Percentiles rank a stretch among this genome's conserved stretches.
Conservation (phyloP, 164 flowering plant species). For the Vitis cinerea region DNA sequence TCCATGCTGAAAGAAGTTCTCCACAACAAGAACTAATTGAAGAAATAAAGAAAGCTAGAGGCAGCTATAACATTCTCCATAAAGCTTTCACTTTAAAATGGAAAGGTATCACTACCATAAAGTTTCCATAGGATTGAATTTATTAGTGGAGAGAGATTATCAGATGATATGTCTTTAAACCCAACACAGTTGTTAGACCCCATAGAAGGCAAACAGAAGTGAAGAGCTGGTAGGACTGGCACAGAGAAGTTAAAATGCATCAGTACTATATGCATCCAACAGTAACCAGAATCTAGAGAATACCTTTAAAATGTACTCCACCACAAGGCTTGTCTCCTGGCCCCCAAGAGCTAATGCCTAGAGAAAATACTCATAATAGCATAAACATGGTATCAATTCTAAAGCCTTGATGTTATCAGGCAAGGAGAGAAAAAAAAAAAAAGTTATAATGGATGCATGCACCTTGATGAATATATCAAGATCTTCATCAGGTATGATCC, state of each 20-base stretch:
- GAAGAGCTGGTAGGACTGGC: too few relatives aligned
- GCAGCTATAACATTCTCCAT: not conserved
- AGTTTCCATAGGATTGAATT: not conserved
- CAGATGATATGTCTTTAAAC: not conserved
- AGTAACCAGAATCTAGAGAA: conserved; percentile 7
- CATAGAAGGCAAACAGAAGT: not conserved
- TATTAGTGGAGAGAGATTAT: not conserved
- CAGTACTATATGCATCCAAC: not conserved
- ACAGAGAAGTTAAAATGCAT: too few relatives aligned
- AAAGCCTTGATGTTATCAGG: conserved; percentile 1
- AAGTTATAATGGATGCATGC: conserved; percentile 1
- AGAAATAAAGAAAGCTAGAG: not conserved
- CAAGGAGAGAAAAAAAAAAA: not conserved
- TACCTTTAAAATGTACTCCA: conserved; percentile 93
- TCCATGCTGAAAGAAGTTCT: not conserved
- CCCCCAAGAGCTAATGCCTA: conserved; percentile 88
- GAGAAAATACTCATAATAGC: conserved; percentile 4
- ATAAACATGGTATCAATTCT: not conserved
- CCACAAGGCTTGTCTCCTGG: conserved; percentile 66
- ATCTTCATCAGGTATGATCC: conserved; percentile 93
- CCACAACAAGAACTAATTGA: not conserved
- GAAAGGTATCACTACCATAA: not conserved
- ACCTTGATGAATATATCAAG: conserved; percentile 99
- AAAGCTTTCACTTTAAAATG: not conserved
- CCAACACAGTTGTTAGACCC: not conserved